A percentile compares a stretch with the other conserved stretches of the same genome.
Conservation (phyloP, 148 eudicot species). For the Nepenthes gracilis region DNA sequence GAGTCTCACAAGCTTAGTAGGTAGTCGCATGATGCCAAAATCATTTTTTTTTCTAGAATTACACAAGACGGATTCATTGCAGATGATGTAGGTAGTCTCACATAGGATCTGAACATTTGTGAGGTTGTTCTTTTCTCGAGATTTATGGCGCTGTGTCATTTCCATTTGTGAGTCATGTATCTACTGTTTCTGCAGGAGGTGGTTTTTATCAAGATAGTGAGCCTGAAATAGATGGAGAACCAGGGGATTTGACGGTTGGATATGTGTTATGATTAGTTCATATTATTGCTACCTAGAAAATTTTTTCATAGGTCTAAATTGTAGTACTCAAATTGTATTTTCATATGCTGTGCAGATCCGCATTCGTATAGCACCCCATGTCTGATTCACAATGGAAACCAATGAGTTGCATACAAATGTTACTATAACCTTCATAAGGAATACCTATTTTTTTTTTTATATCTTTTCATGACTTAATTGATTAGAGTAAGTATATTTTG, state of each 20-base stretch:
- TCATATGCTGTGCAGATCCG: conserved; percentile 50
- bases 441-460: too few relatives aligned
- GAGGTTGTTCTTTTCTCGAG: background rate
- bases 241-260: conserved; percentile 87
- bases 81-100: too few relatives aligned
- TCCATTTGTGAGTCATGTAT: background rate
- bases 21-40: too few relatives aligned
- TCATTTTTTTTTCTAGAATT: too few relatives aligned
- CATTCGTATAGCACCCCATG: conserved; percentile 89
- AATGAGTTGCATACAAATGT: conserved; percentile 77
- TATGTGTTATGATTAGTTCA: background rate
- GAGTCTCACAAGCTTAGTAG: too few relatives aligned
- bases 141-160: background rate
- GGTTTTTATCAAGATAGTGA: conserved; percentile 87
- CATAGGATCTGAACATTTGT: background rate
- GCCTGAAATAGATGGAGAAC: conserved; percentile 88
- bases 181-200: conserved; percentile 48
- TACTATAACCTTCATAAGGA: conserved; percentile 70
- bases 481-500: too few relatives aligned
- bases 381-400: conserved; percentile 70
- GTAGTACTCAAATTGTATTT: too few relatives aligned
- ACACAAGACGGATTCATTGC: too few relatives aligned
- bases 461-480: too few relatives aligned
- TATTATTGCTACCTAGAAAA: background rate
- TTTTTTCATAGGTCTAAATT: background rate